phyloP scores from a whole-genome alignment of 2,329 filamentous ascomycete species.

The Phaeomoniella chlamydospora region DNA sequence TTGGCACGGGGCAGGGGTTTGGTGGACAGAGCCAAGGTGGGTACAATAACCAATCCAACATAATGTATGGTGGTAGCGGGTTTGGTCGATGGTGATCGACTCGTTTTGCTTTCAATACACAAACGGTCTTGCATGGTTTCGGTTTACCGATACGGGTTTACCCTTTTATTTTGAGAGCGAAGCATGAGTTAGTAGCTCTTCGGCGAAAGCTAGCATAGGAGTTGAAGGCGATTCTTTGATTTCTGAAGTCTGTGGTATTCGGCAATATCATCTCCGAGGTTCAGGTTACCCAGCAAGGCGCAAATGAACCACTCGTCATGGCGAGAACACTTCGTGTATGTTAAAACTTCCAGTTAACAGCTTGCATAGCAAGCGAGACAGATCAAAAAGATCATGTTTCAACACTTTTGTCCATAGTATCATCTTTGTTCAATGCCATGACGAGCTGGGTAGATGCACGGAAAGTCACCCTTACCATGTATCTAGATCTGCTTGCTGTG shows the following conservation, averaged over 20 bases:
- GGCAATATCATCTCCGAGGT: slow-evolving; percentile 4
- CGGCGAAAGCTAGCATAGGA: slow-evolving; percentile 10
- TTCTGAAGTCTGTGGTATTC: not conserved
- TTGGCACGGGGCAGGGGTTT: slow-evolving; percentile 79
- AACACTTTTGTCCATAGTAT: not conserved
- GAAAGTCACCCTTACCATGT: not conserved
- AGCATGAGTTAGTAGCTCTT: slow-evolving; percentile 11
- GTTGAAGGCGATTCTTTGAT: slow-evolving; percentile 1
- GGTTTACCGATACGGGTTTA: slow-evolving; percentile 5
- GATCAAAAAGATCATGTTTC: slow-evolving; percentile 11
- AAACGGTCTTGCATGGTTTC: slow-evolving; percentile 2
- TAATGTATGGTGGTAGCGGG: slow-evolving; percentile 62
- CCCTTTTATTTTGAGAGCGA: slow-evolving; percentile 7
- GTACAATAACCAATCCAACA: slow-evolving; percentile 61
- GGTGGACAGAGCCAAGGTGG: slow-evolving; percentile 80
- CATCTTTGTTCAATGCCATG: not conserved
- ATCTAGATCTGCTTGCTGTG: slow-evolving; percentile 1
- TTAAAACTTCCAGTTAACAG: slow-evolving; percentile 10
- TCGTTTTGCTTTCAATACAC: slow-evolving; percentile 4
- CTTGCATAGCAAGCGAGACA: slow-evolving; percentile 9
- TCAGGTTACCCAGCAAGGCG: slow-evolving; percentile 1
- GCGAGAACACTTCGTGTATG: slow-evolving; percentile 10
- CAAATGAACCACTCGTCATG: slow-evolving; percentile 7
- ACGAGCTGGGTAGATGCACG: slow-evolving; percentile 1
- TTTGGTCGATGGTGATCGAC: slow-evolving; percentile 52